Conservation (phyloP, 176 grass and related monocot species). For the Carex scoparia region DNA sequence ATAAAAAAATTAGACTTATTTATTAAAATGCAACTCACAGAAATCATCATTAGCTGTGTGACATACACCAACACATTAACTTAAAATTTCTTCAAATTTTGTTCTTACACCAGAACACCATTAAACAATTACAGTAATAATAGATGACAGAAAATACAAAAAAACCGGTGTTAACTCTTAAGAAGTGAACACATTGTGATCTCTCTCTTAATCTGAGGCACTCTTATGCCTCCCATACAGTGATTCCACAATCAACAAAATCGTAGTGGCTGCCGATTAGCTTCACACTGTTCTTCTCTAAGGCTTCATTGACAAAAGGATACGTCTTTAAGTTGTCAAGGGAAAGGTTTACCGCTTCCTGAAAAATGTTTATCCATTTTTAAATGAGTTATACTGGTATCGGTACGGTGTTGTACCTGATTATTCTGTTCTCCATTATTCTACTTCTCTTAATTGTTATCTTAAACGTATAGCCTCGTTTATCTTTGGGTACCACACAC, state of each 20-base stretch:
- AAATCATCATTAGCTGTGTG: not conserved
- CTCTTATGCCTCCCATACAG: conserved; percentile 30
- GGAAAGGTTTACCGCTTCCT: conserved; percentile 38
- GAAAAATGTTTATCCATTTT: not conserved
- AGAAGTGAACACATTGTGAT: not conserved
- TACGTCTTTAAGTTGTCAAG: conserved; percentile 34
- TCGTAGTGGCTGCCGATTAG: conserved; percentile 37
- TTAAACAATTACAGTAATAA: not conserved
- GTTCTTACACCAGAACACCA: not conserved
- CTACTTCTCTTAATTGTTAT: not conserved
- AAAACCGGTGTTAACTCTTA: not conserved
- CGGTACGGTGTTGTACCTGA: not conserved
- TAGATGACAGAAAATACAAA: not conserved
- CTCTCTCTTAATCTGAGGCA: not conserved
- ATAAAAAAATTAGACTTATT: not conserved
- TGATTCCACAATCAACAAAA: conserved; percentile 37
- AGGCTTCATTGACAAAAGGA: conserved; percentile 34
- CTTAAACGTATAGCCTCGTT: not conserved
- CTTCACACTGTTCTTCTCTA: conserved; percentile 34
- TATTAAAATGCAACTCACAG: not conserved
- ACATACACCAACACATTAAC: not conserved
- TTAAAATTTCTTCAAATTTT: not conserved
- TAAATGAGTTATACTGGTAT: not conserved
- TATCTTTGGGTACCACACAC: not conserved
- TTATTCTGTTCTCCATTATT: not conserved